These are phyloP conservation scores for Sphagnum magellanicum DNA, from an alignment of 228 moss, liverwort and hornwort species.

Conservation along the genomic window DNA sequence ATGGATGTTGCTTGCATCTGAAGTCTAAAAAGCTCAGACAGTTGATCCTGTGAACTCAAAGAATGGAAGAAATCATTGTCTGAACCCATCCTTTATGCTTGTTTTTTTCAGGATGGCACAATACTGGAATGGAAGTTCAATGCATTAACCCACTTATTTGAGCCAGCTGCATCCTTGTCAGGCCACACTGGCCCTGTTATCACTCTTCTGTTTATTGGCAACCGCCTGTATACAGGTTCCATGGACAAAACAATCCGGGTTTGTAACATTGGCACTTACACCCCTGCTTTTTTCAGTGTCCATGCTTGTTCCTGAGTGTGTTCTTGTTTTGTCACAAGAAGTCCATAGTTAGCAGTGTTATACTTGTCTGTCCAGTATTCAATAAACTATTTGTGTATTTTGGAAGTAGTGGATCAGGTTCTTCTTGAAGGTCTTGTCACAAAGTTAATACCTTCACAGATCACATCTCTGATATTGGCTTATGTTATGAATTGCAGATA, in stretches of 20 bases:
- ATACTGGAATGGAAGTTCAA: slow-evolving; percentile 90
- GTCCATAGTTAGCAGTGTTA: neutral
- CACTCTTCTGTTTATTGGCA: slow-evolving; percentile 51
- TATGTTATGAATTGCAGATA: slow-evolving; percentile 32
- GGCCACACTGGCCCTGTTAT: slow-evolving; percentile 87
- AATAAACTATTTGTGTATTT: too few relatives aligned
- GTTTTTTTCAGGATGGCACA: slow-evolving; percentile 60
- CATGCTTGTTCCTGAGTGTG: neutral
- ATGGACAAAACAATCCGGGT: slow-evolving; percentile 82
- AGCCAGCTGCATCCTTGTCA: slow-evolving; percentile 61
- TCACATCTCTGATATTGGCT: neutral
- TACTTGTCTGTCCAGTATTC: neutral
- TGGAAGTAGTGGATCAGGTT: too few relatives aligned
- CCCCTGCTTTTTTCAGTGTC: neutral
- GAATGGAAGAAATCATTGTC: too few relatives aligned
- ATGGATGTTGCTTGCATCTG: neutral
- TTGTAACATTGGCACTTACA: slow-evolving; percentile 6
- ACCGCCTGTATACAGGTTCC: slow-evolving; percentile 78
- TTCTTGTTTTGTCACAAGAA: neutral
- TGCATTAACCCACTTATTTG: slow-evolving; percentile 54
- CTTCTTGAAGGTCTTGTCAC: neutral
- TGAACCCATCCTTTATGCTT: neutral
- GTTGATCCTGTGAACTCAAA: neutral
- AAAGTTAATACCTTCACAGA: neutral
- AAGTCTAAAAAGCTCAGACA: neutral